These are phyloP conservation scores for Neurospora sublineolata DNA, from an alignment of 495 filamentous ascomycete species.

Conservation along the genomic window DNA sequence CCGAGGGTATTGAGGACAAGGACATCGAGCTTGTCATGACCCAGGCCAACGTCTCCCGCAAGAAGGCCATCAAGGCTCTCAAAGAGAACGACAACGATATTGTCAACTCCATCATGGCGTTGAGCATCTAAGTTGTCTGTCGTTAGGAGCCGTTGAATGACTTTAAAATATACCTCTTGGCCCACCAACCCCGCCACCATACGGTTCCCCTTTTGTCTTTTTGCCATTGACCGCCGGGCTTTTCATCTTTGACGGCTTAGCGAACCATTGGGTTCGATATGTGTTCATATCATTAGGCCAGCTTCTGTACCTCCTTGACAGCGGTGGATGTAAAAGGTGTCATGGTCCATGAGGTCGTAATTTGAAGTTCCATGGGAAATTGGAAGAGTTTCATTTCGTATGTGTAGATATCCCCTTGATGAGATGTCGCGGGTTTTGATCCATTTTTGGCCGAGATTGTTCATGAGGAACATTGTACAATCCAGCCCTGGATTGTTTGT, in stretches of 20 bases:
- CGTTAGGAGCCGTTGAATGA: neutral
- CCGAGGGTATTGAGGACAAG: conserved; percentile 88
- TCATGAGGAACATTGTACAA: neutral
- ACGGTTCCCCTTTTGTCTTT: neutral
- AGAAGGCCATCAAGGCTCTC: conserved; percentile 96
- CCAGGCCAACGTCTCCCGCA: conserved; percentile 87
- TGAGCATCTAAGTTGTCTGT: conserved; percentile 70
- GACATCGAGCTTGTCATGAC: conserved; percentile 99
- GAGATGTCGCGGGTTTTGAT: neutral
- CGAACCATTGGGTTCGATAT: neutral
- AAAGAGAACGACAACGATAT: conserved; percentile 99
- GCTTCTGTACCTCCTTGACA: neutral
- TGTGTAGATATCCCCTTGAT: neutral
- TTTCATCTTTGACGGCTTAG: neutral
- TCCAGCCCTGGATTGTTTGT: no score
- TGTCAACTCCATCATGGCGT: conserved; percentile 99
- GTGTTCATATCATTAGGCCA: neutral
- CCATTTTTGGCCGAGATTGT: neutral
- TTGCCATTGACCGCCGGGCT: neutral
- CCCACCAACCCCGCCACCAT: neutral
- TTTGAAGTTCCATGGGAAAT: neutral
- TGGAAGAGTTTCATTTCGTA: neutral
- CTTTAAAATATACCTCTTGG: neutral
- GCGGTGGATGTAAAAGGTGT: neutral
- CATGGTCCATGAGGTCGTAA: neutral